phyloP scores from a whole-genome alignment of 805 yeast genomes.

The Suhomyces vadensis region DNA sequence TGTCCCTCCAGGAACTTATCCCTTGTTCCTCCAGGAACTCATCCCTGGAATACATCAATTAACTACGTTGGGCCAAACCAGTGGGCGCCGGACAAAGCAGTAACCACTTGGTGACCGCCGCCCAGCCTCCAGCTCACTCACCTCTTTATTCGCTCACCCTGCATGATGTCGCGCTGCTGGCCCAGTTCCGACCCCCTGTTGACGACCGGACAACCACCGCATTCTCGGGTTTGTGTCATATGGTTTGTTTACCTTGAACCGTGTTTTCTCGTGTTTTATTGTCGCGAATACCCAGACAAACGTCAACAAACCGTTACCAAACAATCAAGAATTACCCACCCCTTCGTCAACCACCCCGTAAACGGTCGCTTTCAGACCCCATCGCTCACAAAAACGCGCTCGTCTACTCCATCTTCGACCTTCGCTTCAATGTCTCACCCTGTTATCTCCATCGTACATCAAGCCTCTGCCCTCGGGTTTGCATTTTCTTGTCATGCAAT shows the following conservation, averaged over 20 bases:
- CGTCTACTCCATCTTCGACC: neutral
- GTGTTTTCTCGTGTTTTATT: constrained; percentile 3
- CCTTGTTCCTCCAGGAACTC: too few relatives aligned
- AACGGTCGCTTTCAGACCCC: neutral
- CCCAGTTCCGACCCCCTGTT: neutral
- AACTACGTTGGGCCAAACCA: neutral
- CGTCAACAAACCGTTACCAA: constrained; percentile 3
- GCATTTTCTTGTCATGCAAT: neutral
- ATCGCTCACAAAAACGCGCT: constrained; percentile 2
- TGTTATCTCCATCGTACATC: neutral
- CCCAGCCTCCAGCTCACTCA: too few relatives aligned
- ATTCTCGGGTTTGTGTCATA: neutral
- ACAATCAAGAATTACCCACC: neutral
- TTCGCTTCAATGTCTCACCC: neutral
- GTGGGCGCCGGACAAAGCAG: too few relatives aligned
- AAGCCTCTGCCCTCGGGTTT: neutral
- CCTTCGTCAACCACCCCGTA: neutral
- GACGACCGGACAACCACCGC: neutral
- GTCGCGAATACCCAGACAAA: too few relatives aligned
- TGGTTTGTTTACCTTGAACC: neutral
- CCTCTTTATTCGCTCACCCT: too few relatives aligned
- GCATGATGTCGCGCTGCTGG: neutral
- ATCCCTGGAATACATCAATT: neutral
- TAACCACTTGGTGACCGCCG: too few relatives aligned
- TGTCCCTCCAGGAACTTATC: too few relatives aligned